Conservation (phyloP, 2,329 filamentous ascomycete species). For the Cladosporium sp. region DNA sequence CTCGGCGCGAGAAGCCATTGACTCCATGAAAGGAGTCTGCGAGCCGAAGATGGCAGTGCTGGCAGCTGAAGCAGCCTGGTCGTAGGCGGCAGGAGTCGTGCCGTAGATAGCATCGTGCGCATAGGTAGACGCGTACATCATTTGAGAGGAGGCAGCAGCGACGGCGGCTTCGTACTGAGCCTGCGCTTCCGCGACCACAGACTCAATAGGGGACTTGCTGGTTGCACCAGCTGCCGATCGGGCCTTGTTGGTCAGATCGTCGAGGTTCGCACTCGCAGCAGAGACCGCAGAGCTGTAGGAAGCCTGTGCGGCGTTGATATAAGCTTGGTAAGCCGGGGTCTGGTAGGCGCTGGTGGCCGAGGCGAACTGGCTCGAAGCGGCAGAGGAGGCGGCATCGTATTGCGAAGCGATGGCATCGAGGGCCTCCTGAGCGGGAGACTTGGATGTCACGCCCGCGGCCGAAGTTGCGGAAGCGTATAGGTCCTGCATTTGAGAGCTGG, state of each 20-base stretch:
- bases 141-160: conserved; percentile 30
- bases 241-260: conserved; percentile 15
- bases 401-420: conserved; percentile 26
- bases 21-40: conserved; percentile 48
- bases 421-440: conserved; percentile 23
- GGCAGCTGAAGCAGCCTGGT: conserved; percentile 38
- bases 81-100: conserved; percentile 34
- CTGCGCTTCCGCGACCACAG: conserved; percentile 17
- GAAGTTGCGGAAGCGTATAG: conserved; percentile 21
- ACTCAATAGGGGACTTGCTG: conserved; percentile 16
- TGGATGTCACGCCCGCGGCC: conserved; percentile 18
- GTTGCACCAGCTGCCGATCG: conserved; percentile 17
- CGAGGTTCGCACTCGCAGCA: conserved; percentile 20
- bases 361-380: conserved; percentile 39
- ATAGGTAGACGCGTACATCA: conserved; percentile 40
- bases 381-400: conserved; percentile 25
- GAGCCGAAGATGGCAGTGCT: conserved; percentile 41
- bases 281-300: conserved; percentile 24
- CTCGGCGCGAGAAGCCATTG: conserved; percentile 50
- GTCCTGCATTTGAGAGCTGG: conserved; percentile 24
- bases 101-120: conserved; percentile 43
- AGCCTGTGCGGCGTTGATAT: conserved; percentile 55
- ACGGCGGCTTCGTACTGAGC: conserved; percentile 18
- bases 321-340: conserved; percentile 56
- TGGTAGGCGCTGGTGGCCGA: conserved; percentile 31